These are phyloP conservation scores for Dictyostelium capitatum DNA, from an alignment of 78 protist species.

Conservation along the genomic window DNA sequence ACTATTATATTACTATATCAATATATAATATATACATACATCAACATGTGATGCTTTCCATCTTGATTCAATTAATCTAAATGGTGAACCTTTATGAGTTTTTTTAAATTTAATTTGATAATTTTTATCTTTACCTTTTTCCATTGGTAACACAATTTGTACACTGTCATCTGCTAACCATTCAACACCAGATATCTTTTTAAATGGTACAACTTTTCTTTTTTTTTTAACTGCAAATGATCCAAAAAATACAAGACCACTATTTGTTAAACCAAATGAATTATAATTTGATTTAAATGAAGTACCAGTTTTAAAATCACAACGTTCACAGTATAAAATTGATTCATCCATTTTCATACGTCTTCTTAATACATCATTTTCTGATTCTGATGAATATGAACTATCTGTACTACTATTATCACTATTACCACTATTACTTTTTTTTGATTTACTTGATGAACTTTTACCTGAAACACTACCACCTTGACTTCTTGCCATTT, in stretches of 20 bases:
- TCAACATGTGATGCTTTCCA: constrained; percentile 1
- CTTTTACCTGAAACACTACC: constrained; percentile 9
- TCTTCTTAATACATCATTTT: constrained; percentile 6
- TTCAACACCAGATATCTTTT: background rate
- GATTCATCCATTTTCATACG: background rate
- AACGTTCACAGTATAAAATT: background rate
- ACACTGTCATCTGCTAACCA: constrained; percentile 18
- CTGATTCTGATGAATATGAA: background rate
- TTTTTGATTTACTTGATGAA: background rate
- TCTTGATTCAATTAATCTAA: constrained; percentile 22
- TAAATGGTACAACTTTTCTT: constrained; percentile 17
- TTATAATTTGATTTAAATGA: background rate
- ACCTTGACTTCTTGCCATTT: background rate
- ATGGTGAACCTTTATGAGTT: constrained; percentile 23
- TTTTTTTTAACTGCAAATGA: constrained; percentile 8
- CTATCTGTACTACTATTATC: background rate
- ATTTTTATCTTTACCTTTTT: background rate
- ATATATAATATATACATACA: too few relatives aligned
- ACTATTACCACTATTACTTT: background rate
- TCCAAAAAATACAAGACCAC: background rate
- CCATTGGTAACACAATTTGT: background rate
- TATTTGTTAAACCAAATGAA: background rate
- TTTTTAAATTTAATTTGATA: constrained; percentile 17
- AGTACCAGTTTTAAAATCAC: constrained; percentile 3
- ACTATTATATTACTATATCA: too few relatives aligned